Base-by-base conservation (phyloP, 495 filamentous ascomycete species). In the Bathelium albidoporum region DNA sequence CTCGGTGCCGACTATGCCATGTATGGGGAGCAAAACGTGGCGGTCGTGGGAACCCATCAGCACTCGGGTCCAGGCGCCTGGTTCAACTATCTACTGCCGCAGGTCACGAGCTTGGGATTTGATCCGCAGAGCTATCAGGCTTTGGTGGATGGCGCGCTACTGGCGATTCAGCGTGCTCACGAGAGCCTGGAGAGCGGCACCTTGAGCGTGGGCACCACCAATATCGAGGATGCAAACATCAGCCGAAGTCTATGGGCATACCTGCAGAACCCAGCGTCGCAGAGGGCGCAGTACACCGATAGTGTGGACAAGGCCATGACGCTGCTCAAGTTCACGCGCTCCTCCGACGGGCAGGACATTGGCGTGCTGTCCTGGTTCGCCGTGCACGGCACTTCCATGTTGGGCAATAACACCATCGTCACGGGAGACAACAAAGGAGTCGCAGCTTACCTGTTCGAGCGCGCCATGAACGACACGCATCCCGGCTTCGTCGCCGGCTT, bases 371-470 rank as follows among this genome's bases (percentile, higher is more conserved):
- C 89, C 16, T 98, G 91, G 89, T 97, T 96, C 71, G 87, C 93
- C 10, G 90, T 91, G 11, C 93, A 98, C 70, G 94, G 94, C 14
- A 98, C 93, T 0, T 93, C 89, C 7, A 82, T 97, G 78, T 84
- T 91, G 53, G 88, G 89, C 62, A 97, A 98, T 73, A 97, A 98
- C 71, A 96, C 90, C 7, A 76, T 97, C 14, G 84, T 96, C 52
- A 86, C 91, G 2, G 94, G 91, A 11, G 93, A 98, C 72, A 98
- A 98, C 73, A 98, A 98, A 75, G 93, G 93, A 16, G 91, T 96
- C 3, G 94, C 93, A 22, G 92, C 93, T 1, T 85, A 86, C 66
- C 75, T 94, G 7, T 89, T 97, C 63, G 93, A 98, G 72, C 81
- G 89, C 68, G 87, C 83, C 53, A 79, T 88, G 12, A 78, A 72